Evolutionary conservation across 148 eudicot species (phyloP).

Genomic region (Linanthus parryae): DNA sequence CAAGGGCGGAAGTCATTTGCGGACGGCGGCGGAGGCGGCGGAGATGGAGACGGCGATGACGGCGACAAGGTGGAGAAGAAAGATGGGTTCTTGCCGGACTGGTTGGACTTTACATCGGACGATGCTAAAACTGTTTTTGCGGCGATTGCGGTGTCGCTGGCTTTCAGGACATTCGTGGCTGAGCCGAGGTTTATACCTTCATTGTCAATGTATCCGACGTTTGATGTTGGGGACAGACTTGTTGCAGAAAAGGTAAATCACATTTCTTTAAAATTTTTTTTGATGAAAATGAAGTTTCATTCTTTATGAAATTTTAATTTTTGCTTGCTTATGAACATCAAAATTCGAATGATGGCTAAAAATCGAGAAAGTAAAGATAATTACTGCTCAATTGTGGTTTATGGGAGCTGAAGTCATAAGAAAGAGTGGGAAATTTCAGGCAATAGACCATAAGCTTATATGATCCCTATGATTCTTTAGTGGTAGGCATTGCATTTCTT

Average conservation of each 20-base stretch:
- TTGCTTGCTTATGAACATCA: no score
- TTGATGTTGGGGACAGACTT: slow-evolving; percentile 88
- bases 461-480: no score
- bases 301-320: no score
- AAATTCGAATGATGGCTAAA: no score
- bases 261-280: neutral
- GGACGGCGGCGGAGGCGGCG: slow-evolving; percentile 42
- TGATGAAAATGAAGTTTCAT: neutral
- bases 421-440: no score
- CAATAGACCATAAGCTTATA: no score
- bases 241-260: slow-evolving; percentile 97
- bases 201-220: slow-evolving; percentile 95
- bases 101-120: slow-evolving; percentile 71
- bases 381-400: no score
- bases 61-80: slow-evolving; percentile 32
- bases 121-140: slow-evolving; percentile 84
- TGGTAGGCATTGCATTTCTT: no score
- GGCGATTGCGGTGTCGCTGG: slow-evolving; percentile 77
- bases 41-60: slow-evolving; percentile 43
- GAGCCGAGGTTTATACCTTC: slow-evolving; percentile 98
- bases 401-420: no score
- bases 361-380: no score
- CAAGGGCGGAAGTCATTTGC: slow-evolving; percentile 41
- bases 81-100: slow-evolving; percentile 60
- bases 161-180: slow-evolving; percentile 80